Percentiles rank a stretch among this genome's conserved stretches.
phyloP scores from a whole-genome alignment of 1,284 basidiomycete species.

The Puccinia coronata region DNA sequence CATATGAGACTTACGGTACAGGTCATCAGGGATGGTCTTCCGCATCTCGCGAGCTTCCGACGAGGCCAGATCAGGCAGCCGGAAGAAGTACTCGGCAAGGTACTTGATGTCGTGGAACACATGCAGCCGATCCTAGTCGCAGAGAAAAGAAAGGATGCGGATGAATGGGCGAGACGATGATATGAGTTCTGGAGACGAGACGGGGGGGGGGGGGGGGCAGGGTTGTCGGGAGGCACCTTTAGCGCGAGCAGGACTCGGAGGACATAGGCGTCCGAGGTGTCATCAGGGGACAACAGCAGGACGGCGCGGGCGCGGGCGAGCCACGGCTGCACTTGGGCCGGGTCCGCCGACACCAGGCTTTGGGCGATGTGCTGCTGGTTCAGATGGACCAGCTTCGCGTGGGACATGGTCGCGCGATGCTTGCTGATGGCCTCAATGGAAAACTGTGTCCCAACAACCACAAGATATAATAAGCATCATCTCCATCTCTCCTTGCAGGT shows the following conservation, averaged over 20 bases:
- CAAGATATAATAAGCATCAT: background rate
- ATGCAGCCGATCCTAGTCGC: conserved; percentile 67
- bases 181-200: no score
- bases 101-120: conserved; percentile 70
- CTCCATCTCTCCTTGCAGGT: conserved; percentile 2
- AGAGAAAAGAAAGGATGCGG: background rate
- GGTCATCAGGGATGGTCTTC: conserved; percentile 60
- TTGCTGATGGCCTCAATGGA: conserved; percentile 72
- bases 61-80: conserved; percentile 66
- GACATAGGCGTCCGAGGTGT: background rate
- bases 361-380: conserved; percentile 74
- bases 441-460: conserved; percentile 63
- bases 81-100: conserved; percentile 74
- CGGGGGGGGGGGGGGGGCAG: no score
- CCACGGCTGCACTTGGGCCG: conserved; percentile 49
- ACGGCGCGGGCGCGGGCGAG: conserved; percentile 29
- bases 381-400: conserved; percentile 70
- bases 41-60: conserved; percentile 67
- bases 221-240: conserved; percentile 52
- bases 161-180: background rate
- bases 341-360: conserved; percentile 51
- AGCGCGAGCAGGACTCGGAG: conserved; percentile 17
- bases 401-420: conserved; percentile 72
- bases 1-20: conserved; percentile 64
- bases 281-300: conserved; percentile 3